phyloP scores from a whole-genome alignment of 2,329 filamentous ascomycete species.

The Botrytis byssoidea region DNA sequence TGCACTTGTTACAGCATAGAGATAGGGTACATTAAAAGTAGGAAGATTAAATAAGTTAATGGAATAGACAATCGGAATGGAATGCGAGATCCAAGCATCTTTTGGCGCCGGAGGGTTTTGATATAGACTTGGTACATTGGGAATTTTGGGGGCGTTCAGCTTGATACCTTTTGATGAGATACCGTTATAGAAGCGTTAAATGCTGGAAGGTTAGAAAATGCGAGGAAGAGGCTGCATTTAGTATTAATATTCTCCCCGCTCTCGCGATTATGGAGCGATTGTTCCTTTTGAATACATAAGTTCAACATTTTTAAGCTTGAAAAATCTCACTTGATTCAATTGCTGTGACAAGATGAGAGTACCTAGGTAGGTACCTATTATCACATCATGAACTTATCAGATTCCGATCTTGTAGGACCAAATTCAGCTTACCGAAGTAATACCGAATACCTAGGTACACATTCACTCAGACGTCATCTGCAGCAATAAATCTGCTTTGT shows the following conservation, averaged over 20 bases:
- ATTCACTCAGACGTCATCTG: background rate
- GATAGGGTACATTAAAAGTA: constrained; percentile 27
- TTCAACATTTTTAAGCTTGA: background rate
- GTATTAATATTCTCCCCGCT: background rate
- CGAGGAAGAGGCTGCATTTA: background rate
- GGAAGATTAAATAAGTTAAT: background rate
- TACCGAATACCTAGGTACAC: background rate
- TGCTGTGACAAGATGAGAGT: background rate
- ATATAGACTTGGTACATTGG: background rate
- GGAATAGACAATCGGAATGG: background rate
- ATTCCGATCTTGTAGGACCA: background rate
- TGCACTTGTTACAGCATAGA: constrained; percentile 34
- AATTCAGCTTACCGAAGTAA: background rate
- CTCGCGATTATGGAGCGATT: background rate
- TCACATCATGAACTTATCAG: background rate
- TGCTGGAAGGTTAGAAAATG: background rate
- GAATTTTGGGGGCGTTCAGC: background rate
- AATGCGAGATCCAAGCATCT: background rate
- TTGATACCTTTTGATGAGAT: constrained; percentile 16
- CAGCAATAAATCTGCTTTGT: background rate
- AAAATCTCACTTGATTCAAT: background rate
- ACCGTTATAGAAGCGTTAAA: constrained; percentile 1
- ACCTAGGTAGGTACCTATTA: background rate
- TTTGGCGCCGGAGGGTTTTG: constrained; percentile 7
- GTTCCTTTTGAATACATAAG: background rate